Percentiles rank a stretch among this genome's conserved stretches.
phyloP scores from a whole-genome alignment of 2,329 filamentous ascomycete genomes.

The Rutstroemia sp. region DNA sequence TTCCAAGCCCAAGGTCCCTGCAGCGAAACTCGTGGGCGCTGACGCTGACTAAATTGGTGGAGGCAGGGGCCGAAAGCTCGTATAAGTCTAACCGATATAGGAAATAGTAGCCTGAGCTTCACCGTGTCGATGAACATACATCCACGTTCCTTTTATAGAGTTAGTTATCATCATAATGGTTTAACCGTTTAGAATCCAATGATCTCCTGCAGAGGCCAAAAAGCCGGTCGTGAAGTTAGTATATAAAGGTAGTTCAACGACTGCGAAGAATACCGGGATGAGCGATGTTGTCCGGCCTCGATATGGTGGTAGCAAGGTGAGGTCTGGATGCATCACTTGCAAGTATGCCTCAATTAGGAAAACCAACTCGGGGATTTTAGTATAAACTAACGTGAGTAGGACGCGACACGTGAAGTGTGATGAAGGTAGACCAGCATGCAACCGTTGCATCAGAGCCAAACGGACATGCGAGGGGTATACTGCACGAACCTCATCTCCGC shows the following conservation, averaged over 20 bases:
- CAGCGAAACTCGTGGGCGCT: no score
- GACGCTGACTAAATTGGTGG: background rate
- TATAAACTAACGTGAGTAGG: background rate
- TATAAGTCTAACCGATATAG: background rate
- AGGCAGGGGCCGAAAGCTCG: background rate
- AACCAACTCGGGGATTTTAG: no score
- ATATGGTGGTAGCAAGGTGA: constrained; percentile 4
- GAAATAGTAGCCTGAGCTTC: background rate
- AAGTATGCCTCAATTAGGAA: constrained; percentile 4
- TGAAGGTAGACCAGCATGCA: constrained; percentile 18
- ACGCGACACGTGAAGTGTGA: constrained; percentile 22
- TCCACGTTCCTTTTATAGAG: background rate
- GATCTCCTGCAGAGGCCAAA: background rate
- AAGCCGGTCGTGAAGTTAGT: background rate
- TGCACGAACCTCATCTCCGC: no score
- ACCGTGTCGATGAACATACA: background rate
- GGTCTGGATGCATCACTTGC: constrained; percentile 10
- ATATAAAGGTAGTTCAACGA: background rate
- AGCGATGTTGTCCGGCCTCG: background rate
- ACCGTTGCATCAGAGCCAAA: constrained; percentile 14
- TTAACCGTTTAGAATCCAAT: background rate
- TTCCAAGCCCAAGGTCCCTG: no score
- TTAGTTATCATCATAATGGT: no score
- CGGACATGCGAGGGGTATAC: constrained; percentile 19
- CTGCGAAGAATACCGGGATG: background rate